These are phyloP conservation scores for Metschnikowia reukaufii DNA, from an alignment of 805 yeast genomes.

Conservation along the genomic window DNA sequence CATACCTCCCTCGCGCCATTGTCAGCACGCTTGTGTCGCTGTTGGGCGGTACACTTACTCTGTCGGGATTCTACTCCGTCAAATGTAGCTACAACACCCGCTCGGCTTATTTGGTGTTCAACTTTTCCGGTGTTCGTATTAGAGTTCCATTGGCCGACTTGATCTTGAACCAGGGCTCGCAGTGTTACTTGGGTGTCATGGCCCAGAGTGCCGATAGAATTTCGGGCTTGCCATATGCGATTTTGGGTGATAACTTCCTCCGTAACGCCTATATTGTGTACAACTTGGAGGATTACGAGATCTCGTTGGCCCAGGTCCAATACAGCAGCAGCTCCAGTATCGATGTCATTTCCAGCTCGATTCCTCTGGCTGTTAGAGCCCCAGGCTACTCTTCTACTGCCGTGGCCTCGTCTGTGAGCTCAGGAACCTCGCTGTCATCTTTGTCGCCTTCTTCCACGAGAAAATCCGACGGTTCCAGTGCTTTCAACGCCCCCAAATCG, in stretches of 20 bases:
- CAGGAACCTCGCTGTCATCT: constrained; percentile 2
- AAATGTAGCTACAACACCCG: constrained; percentile 13
- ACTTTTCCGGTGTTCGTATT: constrained; percentile 58
- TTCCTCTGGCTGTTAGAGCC: constrained; percentile 55
- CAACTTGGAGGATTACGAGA: constrained; percentile 55
- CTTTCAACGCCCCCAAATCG: background rate
- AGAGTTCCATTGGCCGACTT: constrained; percentile 45
- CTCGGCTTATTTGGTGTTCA: constrained; percentile 27
- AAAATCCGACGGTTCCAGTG: background rate
- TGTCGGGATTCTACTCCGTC: constrained; percentile 6
- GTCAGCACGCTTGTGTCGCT: constrained; percentile 18
- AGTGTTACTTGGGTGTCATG: constrained; percentile 31
- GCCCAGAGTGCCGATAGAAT: constrained; percentile 21
- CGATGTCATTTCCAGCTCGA: constrained; percentile 43
- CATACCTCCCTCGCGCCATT: constrained; percentile 45
- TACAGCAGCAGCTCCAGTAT: constrained; percentile 36
- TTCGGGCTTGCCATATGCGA: constrained; percentile 54
- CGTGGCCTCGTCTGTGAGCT: constrained; percentile 6
- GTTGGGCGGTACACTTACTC: constrained; percentile 1
- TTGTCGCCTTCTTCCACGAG: background rate
- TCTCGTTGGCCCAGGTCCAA: constrained; percentile 53
- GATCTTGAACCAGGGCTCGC: constrained; percentile 19
- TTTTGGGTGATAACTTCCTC: constrained; percentile 67
- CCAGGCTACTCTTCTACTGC: constrained; percentile 44
- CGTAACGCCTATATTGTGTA: constrained; percentile 64